These are phyloP conservation scores for Lachancea fermentati DNA, from an alignment of 805 yeast genomes.

Conservation along the genomic window DNA sequence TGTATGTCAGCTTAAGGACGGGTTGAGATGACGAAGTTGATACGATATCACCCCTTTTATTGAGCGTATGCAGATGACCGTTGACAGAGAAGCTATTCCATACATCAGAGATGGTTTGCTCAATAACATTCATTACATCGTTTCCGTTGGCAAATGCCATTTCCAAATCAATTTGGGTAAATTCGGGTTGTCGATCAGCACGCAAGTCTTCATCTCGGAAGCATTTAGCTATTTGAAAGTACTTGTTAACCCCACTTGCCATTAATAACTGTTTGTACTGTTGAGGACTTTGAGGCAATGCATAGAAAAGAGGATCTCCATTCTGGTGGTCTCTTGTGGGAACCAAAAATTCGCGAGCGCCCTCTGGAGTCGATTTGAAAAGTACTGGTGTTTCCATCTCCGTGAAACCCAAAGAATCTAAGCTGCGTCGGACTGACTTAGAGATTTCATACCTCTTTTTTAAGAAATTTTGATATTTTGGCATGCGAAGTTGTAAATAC, in stretches of 20 bases:
- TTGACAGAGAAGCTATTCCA: slow-evolving; percentile 46
- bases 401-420: slow-evolving; percentile 46
- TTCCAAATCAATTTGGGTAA: slow-evolving; percentile 95
- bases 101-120: slow-evolving; percentile 44
- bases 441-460: slow-evolving; percentile 54
- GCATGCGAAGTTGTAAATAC: slow-evolving; percentile 70
- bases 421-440: slow-evolving; percentile 36
- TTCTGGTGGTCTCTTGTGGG: slow-evolving; percentile 65
- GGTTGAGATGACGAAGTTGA: slow-evolving; percentile 15
- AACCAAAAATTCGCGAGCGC: slow-evolving; percentile 92
- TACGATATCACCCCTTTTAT: slow-evolving; percentile 19
- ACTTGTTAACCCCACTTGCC: slow-evolving; percentile 85
- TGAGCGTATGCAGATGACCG: slow-evolving; percentile 27
- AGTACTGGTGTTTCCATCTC: slow-evolving; percentile 91
- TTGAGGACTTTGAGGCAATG: slow-evolving; percentile 96
- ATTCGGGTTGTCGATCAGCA: slow-evolving; percentile 94
- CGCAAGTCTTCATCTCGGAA: slow-evolving; percentile 95
- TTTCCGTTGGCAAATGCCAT: slow-evolving; percentile 72
- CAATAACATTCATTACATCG: slow-evolving; percentile 64
- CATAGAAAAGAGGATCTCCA: slow-evolving; percentile 50
- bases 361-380: slow-evolving; percentile 96
- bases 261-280: slow-evolving; percentile 92
- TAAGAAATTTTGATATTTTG: slow-evolving; percentile 50
- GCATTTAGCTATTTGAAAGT: slow-evolving; percentile 89
- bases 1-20: slow-evolving; percentile 51